Evolutionary conservation across 192 early-diverging fungal genomes (phyloP).

Genomic region (Coemansia nantahalensis): DNA sequence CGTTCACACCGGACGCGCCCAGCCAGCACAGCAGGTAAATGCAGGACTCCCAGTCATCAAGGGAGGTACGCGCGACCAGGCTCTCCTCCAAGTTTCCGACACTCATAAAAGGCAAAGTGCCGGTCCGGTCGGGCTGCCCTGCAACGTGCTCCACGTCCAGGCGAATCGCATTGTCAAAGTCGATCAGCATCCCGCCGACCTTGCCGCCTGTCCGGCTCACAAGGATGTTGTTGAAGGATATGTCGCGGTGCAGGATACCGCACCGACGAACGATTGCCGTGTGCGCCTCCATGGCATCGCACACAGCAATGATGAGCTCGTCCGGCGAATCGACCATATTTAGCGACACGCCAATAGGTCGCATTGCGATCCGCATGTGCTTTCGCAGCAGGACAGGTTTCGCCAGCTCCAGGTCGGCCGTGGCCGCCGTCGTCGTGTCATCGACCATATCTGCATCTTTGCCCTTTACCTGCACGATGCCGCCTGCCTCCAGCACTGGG

Average conservation of each 20-base stretch:
- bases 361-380: conserved; percentile 4
- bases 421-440: too few species aligned
- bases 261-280: neutral
- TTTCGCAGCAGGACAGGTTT: neutral
- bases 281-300: conserved; percentile 10
- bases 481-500: conserved; percentile 6
- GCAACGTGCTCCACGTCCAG: neutral
- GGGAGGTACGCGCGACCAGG: neutral
- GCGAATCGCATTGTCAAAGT: conserved; percentile 15
- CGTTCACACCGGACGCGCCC: conserved; percentile 10
- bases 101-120: conserved; percentile 23
- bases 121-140: conserved; percentile 6
- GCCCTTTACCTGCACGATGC: neutral
- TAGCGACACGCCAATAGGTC: neutral
- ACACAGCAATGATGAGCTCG: conserved; percentile 1
- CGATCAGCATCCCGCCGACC: conserved; percentile 19
- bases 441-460: too few species aligned
- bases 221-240: conserved; percentile 25
- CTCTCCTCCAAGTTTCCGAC: neutral
- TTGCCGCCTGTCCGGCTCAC: neutral
- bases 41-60: conserved; percentile 15
- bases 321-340: neutral
- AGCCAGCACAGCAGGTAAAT: conserved; percentile 14
- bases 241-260: conserved; percentile 15
- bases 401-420: neutral